Evolutionary conservation across 2,329 filamentous ascomycete species (phyloP), one percentile per base, ranked within the genome.

Genomic region (Pseudogymnoascus sp.): DNA sequence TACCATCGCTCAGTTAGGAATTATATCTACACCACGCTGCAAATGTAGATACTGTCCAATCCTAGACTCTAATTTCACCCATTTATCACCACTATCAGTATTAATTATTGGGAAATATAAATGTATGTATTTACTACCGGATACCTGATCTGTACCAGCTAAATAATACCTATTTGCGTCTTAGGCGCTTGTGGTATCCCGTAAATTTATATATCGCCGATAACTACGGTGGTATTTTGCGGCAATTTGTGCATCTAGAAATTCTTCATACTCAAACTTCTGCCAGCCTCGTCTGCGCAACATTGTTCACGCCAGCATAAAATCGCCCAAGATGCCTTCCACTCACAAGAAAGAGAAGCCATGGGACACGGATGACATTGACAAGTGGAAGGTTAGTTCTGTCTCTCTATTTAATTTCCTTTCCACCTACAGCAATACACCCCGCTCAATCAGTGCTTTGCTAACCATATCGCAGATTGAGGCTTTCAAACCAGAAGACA

Each of bases 281-380:
- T 35, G 56, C 56, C 56, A 60, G 56, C 56, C 56, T 60, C 56
- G 56, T 37, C 56, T 37, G 11, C 37, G 31, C 56, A 53, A 37
- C 56, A 25, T 40, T 40, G 56, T 60, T 40, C 31, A 38, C n/a
- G 21, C 23, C 23, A 28, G n/a, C 6, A 60, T 40, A 14, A 60
- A 23, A 60, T 23, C 61, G 28, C 56, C 38, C 67, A 73, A 69
- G 44, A 92, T 96, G 92, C 91, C 92, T 66, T 94, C 91, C 31
- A 96, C 89, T 68, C 86, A 96, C 77, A 89, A 96, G 66, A 88
- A 84, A 69, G 91, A 95, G 2, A 96, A 96, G 76, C 90, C 91
- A 63, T 95, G 92, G 92, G 92, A 97, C 72, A 96, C 92, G 63
- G 92, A 96, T 66, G 94, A 97, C 72, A 91, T 97, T 67, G 93